Base-by-base conservation (phyloP, 345 rosid genomes). In the Balakata baccata region DNA sequence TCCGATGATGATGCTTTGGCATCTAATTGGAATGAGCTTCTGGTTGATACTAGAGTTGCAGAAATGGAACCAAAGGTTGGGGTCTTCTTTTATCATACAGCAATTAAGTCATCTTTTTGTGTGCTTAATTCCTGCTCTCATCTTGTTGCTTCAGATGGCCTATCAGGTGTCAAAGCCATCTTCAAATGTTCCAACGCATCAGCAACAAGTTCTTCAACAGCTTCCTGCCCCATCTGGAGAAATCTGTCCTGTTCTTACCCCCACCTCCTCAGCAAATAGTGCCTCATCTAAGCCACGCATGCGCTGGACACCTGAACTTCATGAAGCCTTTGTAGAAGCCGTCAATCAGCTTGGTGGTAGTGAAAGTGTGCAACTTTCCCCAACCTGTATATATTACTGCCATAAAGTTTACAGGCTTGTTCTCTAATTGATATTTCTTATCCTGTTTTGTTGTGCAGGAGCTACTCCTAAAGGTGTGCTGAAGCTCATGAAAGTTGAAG, bases 221-320 rank as follows among this genome's bases (percentile, higher is more conserved):
- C 84, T 83, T 77, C 85, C 86, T 68, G 78, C 91, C 72, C 77
- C 88, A 49, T 85, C 97, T 25, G 82, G 76, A 58, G 94, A 91
- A 59, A 74, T 81, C 77, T 79, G 61, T 14, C 74, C 87, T 69
- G 85, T 78, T 79, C 82, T 79, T 41, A 86, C 76, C 68, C 80
- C 81, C 20, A 70, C 83, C 66, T 85, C 94, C 41, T 77, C 94
- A 37, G 84, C 84, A 79, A 87, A 84, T 75, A 86, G 69, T 83
- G 88, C 85, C 67, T 80, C 88, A 75, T 80, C 89, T 65, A 94
- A 92, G 83, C 82, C 88, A 73, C 94, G 97, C 64, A 86, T 94
- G 98, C 94, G 96, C 51, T 94, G 98, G 98, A 94, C 97, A 8
- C 94, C 89, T 38, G 96, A 92, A 76, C 92, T 87, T 80, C 98